A percentile compares a stretch with the other conserved stretches of the same genome.
Evolutionary conservation across 1,139 yeast genomes (phyloP).

Genomic region (Yamadazyma pseudoaaseri): DNA sequence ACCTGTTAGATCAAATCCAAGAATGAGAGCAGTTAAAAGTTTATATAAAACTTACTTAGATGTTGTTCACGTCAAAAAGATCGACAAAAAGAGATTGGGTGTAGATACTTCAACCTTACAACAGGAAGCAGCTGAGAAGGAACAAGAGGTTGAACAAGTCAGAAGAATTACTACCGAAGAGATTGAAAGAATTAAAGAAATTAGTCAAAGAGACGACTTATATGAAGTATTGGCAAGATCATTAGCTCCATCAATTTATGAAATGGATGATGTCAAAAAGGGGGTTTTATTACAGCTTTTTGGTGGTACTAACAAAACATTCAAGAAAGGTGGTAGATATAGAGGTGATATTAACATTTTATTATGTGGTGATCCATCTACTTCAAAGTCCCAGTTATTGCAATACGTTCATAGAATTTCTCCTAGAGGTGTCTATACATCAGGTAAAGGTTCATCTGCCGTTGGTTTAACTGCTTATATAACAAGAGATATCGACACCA

Average conservation of each 20-base stretch:
- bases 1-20: slow-evolving; percentile 85
- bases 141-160: slow-evolving; percentile 73
- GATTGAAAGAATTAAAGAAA: slow-evolving; percentile 56
- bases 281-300: slow-evolving; percentile 89
- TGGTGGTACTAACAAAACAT: slow-evolving; percentile 92
- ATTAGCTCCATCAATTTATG: slow-evolving; percentile 92
- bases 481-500: slow-evolving; percentile 91
- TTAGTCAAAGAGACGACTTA: slow-evolving; percentile 69
- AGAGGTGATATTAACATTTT: slow-evolving; percentile 93
- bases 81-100: slow-evolving; percentile 79
- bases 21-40: slow-evolving; percentile 79
- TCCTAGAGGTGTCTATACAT: slow-evolving; percentile 95
- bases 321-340: slow-evolving; percentile 88
- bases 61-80: slow-evolving; percentile 87
- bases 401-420: slow-evolving; percentile 97
- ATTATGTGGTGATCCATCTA: slow-evolving; percentile 97
- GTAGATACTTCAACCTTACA: slow-evolving; percentile 70
- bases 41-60: slow-evolving; percentile 91
- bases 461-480: slow-evolving; percentile 98
- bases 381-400: slow-evolving; percentile 90
- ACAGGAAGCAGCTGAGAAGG: slow-evolving; percentile 45
- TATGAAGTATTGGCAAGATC: slow-evolving; percentile 90
- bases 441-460: slow-evolving; percentile 98
- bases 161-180: slow-evolving; percentile 71
- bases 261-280: slow-evolving; percentile 94